These are phyloP conservation scores for Syzygium aqueum DNA, from an alignment of 345 rosid species.

Conservation along the genomic window DNA sequence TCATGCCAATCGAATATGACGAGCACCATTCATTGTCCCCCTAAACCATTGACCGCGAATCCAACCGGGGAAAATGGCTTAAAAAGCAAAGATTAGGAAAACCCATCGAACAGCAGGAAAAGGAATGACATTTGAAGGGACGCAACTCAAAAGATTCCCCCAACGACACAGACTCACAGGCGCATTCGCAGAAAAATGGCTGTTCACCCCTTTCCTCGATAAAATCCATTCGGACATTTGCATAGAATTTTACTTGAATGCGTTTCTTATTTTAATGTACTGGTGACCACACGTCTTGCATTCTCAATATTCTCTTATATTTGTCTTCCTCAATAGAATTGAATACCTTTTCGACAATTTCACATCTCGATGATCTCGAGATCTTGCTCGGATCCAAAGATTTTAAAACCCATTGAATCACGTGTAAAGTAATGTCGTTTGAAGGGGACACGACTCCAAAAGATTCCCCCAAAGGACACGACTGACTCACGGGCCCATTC, in stretches of 20 bases:
- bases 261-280: too few relatives aligned
- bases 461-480: background rate
- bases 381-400: background rate
- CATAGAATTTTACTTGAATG: too few relatives aligned
- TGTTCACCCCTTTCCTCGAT: too few relatives aligned
- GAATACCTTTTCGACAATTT: too few relatives aligned
- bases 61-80: background rate
- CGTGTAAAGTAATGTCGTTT: background rate
- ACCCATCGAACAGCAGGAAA: background rate
- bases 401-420: background rate
- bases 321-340: too few relatives aligned
- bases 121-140: background rate
- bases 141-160: background rate
- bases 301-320: too few relatives aligned
- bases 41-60: background rate
- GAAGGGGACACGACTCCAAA: background rate
- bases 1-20: background rate
- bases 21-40: background rate
- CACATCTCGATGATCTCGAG: too few relatives aligned
- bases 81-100: background rate
- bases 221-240: background rate
- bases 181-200: background rate
- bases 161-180: background rate
- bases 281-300: accelerated
- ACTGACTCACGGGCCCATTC: background rate